Conservation (phyloP, 495 filamentous ascomycete species). For the Hypoxylon perforatum region DNA sequence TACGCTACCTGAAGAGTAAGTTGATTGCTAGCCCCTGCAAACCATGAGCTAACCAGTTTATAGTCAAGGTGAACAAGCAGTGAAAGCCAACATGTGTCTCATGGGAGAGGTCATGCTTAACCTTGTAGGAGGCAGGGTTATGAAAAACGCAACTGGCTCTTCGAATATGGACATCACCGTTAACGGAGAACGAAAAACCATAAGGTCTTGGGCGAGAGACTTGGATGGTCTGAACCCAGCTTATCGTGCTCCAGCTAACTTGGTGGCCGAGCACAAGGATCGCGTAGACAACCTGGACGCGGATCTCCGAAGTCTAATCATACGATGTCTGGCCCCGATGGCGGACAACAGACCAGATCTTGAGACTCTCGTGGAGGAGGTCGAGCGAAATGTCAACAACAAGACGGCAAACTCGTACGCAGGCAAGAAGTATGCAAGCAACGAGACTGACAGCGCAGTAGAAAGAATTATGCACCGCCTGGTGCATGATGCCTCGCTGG, state of each 20-base stretch:
- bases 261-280: slow-evolving; percentile 7
- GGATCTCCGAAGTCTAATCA: slow-evolving; percentile 31
- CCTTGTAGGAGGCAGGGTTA: slow-evolving; percentile 24
- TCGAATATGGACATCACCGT: slow-evolving; percentile 24
- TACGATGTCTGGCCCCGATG: slow-evolving; percentile 17
- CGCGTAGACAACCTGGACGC: slow-evolving; percentile 31
- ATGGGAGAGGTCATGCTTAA: slow-evolving; percentile 25
- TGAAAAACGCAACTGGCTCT: neutral
- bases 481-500: neutral
- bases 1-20: slow-evolving; percentile 10
- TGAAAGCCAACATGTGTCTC: slow-evolving; percentile 17
- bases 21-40: neutral
- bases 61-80: slow-evolving; percentile 6
- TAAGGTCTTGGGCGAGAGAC: slow-evolving; percentile 33
- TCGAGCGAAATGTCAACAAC: slow-evolving; percentile 23
- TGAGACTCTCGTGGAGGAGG: slow-evolving; percentile 18
- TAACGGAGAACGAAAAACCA: slow-evolving; percentile 1
- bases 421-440: slow-evolving; percentile 16
- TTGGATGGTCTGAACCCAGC: slow-evolving; percentile 23
- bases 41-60: neutral
- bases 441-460: slow-evolving; percentile 28
- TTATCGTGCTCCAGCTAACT: slow-evolving; percentile 1
- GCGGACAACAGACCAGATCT: slow-evolving; percentile 24
- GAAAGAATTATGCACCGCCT: slow-evolving; percentile 1
- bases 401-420: slow-evolving; percentile 13